Base-by-base conservation (phyloP, 2,329 filamentous ascomycete genomes). In the Scedosporium apiospermum region DNA sequence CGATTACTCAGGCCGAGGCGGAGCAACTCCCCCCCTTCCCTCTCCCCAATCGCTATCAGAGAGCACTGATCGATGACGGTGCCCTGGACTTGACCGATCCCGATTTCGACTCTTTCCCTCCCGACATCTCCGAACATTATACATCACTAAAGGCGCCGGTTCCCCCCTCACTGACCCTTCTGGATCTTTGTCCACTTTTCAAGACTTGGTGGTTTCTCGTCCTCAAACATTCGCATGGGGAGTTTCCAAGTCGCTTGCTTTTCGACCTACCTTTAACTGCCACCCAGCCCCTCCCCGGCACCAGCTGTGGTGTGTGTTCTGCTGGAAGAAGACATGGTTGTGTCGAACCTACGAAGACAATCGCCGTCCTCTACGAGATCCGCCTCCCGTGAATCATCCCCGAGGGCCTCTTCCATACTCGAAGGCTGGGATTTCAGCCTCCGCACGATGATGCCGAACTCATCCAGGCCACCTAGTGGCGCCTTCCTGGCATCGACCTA, bases 401-500 rank as follows among this genome's bases (percentile, higher is more conserved):
- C 57, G 21, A 58, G 46, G 21, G 53, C 55, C 27, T 42, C 27
- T 46, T 59, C 60, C 16, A 51, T 64, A 38, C 61, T 62, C 44
- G 63, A 64, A 57, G 60, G 61, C 57, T 46, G 59, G 59, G 41
- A 61, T 51, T 12, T 61, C 27, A 34, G 59, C 6, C 42, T 61
- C 26, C 59, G 59, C 26, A 61, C 59, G 16, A 61, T 61, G 59
- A 53, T 62, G 34, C 57, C 63, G 21, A 53, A 77, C 41, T 69
- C 74, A 23, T 83, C 82, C 6, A 75, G 82, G 63, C 81, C 80
- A 14, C 67, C 75, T 51, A 84, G 82, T 70, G 71, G 78, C 71
- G 75, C 76, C 61, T 75, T 79, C 62, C 72, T 77, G 57, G 79
- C 78, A 51, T 72, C 74, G 53, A 67, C 71, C 60, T 68, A 68